These are phyloP conservation scores for Symbiodinium natans DNA, from an alignment of 73 alveolate species.

Conservation along the genomic window DNA sequence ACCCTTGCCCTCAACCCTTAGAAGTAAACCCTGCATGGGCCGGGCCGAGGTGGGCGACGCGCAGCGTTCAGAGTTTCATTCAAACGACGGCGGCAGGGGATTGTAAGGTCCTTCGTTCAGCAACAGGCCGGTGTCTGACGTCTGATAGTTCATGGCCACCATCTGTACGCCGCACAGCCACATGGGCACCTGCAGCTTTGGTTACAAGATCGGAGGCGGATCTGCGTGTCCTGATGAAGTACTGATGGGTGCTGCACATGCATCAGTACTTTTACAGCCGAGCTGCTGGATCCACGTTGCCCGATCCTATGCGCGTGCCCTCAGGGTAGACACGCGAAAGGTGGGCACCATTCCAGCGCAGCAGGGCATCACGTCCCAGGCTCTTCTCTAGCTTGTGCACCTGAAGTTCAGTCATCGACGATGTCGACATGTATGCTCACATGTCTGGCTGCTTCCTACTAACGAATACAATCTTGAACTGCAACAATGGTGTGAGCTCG, in stretches of 20 bases:
- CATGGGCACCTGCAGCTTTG: conserved; percentile 36
- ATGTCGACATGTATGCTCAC: no score
- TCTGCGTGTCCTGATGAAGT: not conserved
- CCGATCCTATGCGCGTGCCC: conserved; percentile 82
- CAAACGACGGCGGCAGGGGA: no score
- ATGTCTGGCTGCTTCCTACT: no score
- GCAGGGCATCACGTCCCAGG: conserved; percentile 38
- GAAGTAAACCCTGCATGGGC: no score
- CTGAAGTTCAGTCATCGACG: not conserved
- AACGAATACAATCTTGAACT: no score
- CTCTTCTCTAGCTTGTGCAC: conserved; percentile 66
- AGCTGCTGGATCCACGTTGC: conserved; percentile 60
- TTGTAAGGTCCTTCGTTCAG: conserved; percentile 61
- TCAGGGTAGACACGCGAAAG: conserved; percentile 68
- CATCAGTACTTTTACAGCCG: no score
- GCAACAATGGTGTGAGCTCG: no score
- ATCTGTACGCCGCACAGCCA: conserved; percentile 85
- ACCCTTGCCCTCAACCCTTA: no score
- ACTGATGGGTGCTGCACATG: not conserved
- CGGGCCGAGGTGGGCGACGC: no score
- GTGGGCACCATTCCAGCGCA: conserved; percentile 48
- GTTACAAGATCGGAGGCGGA: not conserved
- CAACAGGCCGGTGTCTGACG: conserved; percentile 37
- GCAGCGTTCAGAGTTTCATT: no score
- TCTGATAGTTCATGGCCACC: conserved; percentile 93